phyloP scores from a whole-genome alignment of 352 stramenopile genomes.

The Phytophthora citrophthora region DNA sequence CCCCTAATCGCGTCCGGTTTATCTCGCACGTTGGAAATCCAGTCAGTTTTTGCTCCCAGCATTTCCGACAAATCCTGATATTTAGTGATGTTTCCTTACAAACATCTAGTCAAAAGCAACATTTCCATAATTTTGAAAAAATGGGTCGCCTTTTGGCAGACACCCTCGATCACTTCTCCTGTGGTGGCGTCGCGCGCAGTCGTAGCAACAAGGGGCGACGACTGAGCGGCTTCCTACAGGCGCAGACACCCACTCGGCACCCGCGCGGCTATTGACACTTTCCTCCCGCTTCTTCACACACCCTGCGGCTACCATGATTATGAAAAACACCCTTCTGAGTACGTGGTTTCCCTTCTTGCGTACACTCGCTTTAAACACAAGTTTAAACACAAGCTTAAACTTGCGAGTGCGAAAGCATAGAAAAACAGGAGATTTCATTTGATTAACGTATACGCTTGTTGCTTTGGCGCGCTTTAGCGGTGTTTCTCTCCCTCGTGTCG shows the following conservation, averaged over 20 bases:
- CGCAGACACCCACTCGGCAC: slow-evolving; percentile 3
- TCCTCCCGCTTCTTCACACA: not conserved
- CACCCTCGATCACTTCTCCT: slow-evolving; percentile 36
- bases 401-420: not conserved
- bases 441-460: not conserved
- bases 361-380: slow-evolving; percentile 13
- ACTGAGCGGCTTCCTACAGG: slow-evolving; percentile 16
- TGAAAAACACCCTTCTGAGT: slow-evolving; percentile 86
- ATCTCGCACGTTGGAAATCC: slow-evolving; percentile 30
- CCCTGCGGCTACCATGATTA: slow-evolving; percentile 33
- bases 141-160: not conserved
- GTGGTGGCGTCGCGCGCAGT: slow-evolving; percentile 29
- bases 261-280: not conserved
- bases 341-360: slow-evolving; percentile 26
- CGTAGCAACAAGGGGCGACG: not conserved
- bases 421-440: not conserved
- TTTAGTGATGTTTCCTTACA: not conserved
- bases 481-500: slow-evolving; percentile 79
- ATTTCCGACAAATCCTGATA: slow-evolving; percentile 1
- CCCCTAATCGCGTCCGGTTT: slow-evolving; percentile 20
- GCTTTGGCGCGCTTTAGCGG: slow-evolving; percentile 46
- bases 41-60: slow-evolving; percentile 32
- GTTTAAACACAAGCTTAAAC: slow-evolving; percentile 1
- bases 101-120: not conserved
- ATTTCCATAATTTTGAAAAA: not conserved